These are phyloP conservation scores for Eleusine indica DNA, from an alignment of 176 grass and related monocot genomes.

Conservation along the genomic window DNA sequence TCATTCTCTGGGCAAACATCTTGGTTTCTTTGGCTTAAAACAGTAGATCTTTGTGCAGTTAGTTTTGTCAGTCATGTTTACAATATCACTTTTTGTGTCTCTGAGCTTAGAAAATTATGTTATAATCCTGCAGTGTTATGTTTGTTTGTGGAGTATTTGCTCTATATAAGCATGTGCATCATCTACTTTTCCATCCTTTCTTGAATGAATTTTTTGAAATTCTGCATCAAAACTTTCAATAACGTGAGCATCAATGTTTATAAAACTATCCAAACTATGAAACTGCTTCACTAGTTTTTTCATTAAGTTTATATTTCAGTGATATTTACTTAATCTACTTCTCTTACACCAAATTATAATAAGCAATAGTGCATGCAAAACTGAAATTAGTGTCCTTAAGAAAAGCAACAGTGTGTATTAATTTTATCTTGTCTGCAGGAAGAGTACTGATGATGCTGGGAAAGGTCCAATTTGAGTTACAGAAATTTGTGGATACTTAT, in stretches of 20 bases:
- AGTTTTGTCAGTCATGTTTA: background rate
- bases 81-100: background rate
- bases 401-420: background rate
- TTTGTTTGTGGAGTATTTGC: constrained; percentile 7
- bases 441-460: constrained; percentile 81
- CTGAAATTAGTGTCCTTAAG: background rate
- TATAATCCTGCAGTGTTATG: background rate
- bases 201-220: background rate
- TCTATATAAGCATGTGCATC: constrained; percentile 12
- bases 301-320: background rate
- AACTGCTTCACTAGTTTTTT: background rate
- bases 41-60: background rate
- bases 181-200: background rate
- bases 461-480: constrained; percentile 77
- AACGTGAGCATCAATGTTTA: background rate
- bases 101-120: background rate
- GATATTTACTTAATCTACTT: background rate
- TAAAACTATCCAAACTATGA: background rate
- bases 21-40: background rate
- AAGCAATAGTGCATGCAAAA: background rate
- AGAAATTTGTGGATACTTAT: constrained; percentile 72
- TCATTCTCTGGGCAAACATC: background rate
- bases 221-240: background rate
- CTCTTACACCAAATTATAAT: background rate
- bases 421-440: constrained; percentile 49